A percentile compares a stretch with the other conserved stretches of the same genome.
phyloP scores from a whole-genome alignment of 1,139 yeast genomes.

The Wickerhamomyces sp. region DNA sequence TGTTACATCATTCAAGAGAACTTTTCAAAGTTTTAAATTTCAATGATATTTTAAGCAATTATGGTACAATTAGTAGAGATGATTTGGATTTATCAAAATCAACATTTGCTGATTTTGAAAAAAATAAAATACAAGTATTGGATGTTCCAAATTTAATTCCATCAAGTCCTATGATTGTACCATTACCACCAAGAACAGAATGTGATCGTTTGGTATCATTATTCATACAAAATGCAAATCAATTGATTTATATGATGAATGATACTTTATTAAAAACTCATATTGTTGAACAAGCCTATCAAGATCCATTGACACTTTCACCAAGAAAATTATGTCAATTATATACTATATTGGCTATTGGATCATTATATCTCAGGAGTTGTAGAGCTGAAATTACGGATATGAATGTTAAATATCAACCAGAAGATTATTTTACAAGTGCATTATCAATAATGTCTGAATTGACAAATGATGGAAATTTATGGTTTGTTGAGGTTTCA shows the following conservation, averaged over 20 bases:
- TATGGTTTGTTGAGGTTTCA: constrained; percentile 38
- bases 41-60: neutral
- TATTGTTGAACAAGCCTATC: constrained; percentile 26
- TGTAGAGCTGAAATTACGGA: neutral
- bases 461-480: constrained; percentile 31
- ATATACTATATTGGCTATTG: constrained; percentile 7
- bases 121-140: neutral
- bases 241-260: constrained; percentile 30
- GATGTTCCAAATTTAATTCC: neutral
- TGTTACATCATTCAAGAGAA: constrained; percentile 2
- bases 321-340: constrained; percentile 24
- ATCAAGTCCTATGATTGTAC: constrained; percentile 14
- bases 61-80: neutral
- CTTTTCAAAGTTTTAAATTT: constrained; percentile 2
- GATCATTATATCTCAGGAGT: constrained; percentile 1
- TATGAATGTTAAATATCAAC: neutral
- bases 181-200: constrained; percentile 26
- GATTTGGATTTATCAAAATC: neutral
- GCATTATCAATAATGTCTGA: constrained; percentile 29
- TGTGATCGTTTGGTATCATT: constrained; percentile 24
- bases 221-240: constrained; percentile 31
- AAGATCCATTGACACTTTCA: constrained; percentile 25
- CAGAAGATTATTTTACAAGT: constrained; percentile 27
- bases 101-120: neutral
- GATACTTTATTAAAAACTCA: constrained; percentile 25